Percentiles rank a stretch among this genome's conserved stretches.
Evolutionary conservation across 2,329 filamentous ascomycete species (phyloP).

Genomic region (Ascochyta pisi): DNA sequence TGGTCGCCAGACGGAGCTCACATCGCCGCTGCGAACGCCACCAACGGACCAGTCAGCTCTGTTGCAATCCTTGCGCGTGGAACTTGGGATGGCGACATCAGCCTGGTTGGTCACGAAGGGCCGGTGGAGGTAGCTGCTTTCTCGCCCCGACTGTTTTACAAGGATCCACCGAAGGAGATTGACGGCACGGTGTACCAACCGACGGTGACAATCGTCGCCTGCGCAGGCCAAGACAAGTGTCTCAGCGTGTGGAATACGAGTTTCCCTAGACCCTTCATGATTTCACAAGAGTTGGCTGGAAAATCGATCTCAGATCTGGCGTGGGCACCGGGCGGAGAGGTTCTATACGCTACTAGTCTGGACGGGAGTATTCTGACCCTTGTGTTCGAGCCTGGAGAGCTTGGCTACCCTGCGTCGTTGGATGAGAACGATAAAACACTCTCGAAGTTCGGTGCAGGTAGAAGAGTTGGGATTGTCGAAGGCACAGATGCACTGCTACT

Average conservation of each 20-base stretch:
- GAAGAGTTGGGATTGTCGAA: constrained; percentile 90
- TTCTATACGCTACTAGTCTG: constrained; percentile 82
- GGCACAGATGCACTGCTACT: constrained; percentile 86
- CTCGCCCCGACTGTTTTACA: constrained; percentile 86
- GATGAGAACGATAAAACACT: constrained; percentile 93
- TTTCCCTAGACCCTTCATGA: constrained; percentile 87
- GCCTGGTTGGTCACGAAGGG: constrained; percentile 94
- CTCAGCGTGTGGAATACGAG: constrained; percentile 98
- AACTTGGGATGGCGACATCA: constrained; percentile 95
- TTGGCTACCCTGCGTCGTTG: constrained; percentile 84
- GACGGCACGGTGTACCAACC: constrained; percentile 54
- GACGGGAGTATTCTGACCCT: constrained; percentile 87
- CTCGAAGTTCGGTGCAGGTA: constrained; percentile 87
- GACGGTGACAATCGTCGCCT: constrained; percentile 91
- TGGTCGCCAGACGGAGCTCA: constrained; percentile 98
- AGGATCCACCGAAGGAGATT: constrained; percentile 66
- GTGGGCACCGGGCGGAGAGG: constrained; percentile 92
- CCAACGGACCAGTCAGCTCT: constrained; percentile 95
- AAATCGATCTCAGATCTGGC: constrained; percentile 95
- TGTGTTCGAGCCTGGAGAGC: constrained; percentile 83
- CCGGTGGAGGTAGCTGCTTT: constrained; percentile 98
- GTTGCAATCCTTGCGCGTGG: constrained; percentile 94
- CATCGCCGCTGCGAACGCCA: constrained; percentile 94
- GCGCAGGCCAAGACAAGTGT: constrained; percentile 95
- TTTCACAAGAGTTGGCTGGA: constrained; percentile 83